A percentile compares a stretch with the other conserved stretches of the same genome.
Evolutionary conservation across 805 yeast species (phyloP).

Genomic region (Pichia sporocuriosa): DNA sequence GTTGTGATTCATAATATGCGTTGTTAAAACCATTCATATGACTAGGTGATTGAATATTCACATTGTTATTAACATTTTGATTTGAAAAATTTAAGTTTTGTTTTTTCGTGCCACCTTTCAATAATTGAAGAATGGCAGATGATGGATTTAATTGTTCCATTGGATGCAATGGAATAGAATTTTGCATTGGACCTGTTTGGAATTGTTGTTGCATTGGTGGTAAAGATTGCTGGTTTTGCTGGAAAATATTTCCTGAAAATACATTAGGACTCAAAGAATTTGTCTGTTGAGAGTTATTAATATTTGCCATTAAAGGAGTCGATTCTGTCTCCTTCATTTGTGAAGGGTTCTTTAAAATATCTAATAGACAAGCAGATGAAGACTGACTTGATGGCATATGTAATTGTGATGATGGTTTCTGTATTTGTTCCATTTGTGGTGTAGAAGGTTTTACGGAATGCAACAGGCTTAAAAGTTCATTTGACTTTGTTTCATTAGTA

Average conservation of each 20-base stretch:
- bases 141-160: background rate
- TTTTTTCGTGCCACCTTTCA: background rate
- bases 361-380: constrained; percentile 5
- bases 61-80: too few relatives aligned
- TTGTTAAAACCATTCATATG: too few relatives aligned
- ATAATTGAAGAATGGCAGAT: constrained; percentile 1
- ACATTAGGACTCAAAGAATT: background rate
- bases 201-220: background rate
- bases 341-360: constrained; percentile 10
- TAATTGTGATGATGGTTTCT: background rate
- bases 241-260: too few relatives aligned
- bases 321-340: background rate
- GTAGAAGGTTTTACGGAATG: too few relatives aligned
- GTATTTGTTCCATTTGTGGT: background rate
- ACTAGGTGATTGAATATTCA: too few relatives aligned
- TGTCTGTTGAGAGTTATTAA: background rate
- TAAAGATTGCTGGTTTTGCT: background rate
- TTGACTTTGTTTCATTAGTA: background rate
- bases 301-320: background rate
- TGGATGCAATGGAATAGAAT: background rate
- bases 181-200: too few relatives aligned
- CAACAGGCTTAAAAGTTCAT: background rate
- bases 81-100: too few relatives aligned
- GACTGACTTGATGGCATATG: background rate
- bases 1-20: too few relatives aligned